Conservation (phyloP, 2,329 filamentous ascomycete genomes). For the Shiraia sp. region DNA sequence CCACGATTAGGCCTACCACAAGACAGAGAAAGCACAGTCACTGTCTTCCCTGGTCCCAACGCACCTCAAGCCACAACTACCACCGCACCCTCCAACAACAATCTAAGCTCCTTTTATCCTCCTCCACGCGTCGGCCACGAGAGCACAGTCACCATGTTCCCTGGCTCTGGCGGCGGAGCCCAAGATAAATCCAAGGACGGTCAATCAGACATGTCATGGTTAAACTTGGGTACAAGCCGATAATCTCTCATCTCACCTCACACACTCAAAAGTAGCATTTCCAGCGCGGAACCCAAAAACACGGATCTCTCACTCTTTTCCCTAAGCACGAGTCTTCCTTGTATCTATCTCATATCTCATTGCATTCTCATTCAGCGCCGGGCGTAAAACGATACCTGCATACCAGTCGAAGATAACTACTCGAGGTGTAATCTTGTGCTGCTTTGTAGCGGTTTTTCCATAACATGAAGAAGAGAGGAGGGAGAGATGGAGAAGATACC, state of each 20-base stretch:
- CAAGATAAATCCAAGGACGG: constrained; percentile 23
- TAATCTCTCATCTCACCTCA: constrained; percentile 12
- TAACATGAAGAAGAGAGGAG: too few species aligned
- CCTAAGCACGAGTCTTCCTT: too few species aligned
- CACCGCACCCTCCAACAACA: constrained; percentile 46
- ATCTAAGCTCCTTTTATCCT: constrained; percentile 55
- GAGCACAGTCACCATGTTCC: constrained; percentile 52
- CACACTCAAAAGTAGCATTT: constrained; percentile 23
- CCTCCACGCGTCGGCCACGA: constrained; percentile 59
- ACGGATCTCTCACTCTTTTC: constrained; percentile 24
- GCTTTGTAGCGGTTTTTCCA: too few species aligned
- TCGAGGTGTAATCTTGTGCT: too few species aligned
- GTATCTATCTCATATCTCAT: too few species aligned
- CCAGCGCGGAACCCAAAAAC: too few species aligned
- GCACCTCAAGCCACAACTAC: constrained; percentile 13
- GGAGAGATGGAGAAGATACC: too few species aligned
- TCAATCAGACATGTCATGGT: constrained; percentile 74
- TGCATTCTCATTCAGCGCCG: constrained; percentile 36
- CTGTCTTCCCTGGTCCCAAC: constrained; percentile 33
- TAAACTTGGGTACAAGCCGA: constrained; percentile 65
- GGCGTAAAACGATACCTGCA: constrained; percentile 30
- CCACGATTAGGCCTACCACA: constrained; percentile 32
- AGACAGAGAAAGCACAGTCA: constrained; percentile 58
- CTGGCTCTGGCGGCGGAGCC: constrained; percentile 16
- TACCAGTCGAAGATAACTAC: too few species aligned